A percentile compares a stretch with the other conserved stretches of the same genome.
Evolutionary conservation across 768 basidiomycete genomes (phyloP).

Genomic region (Epithele typhae): DNA sequence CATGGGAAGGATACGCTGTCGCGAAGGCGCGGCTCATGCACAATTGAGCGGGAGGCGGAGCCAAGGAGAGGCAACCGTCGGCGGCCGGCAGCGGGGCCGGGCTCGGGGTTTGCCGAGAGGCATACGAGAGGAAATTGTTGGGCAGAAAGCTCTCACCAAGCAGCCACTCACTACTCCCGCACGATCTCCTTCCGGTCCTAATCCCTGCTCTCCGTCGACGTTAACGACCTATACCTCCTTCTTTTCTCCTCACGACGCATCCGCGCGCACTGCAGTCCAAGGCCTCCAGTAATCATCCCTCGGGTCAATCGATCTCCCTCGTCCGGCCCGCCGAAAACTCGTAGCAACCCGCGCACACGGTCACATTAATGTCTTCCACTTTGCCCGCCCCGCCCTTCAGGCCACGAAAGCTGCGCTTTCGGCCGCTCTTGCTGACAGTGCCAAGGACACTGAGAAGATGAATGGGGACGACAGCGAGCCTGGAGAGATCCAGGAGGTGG

Average conservation of each 20-base stretch:
- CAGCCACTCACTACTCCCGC: conserved; percentile 10
- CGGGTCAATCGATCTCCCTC: conserved; percentile 4
- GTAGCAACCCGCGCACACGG: background rate
- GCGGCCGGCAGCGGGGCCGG: too few relatives aligned
- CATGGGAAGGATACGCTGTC: too few relatives aligned
- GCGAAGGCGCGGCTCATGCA: too few relatives aligned
- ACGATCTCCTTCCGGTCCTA: conserved; percentile 3
- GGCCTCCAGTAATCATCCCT: too few relatives aligned
- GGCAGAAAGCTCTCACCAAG: conserved; percentile 13
- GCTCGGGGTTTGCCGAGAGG: background rate
- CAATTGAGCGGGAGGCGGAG: too few relatives aligned
- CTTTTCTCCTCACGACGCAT: conserved; percentile 9
- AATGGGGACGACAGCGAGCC: conserved; percentile 46
- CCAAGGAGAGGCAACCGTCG: too few relatives aligned
- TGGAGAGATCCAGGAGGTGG: conserved; percentile 84
- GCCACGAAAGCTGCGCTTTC: conserved; percentile 77
- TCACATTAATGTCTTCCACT: conserved; percentile 35
- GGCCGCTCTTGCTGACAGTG: conserved; percentile 63
- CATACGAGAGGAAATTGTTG: conserved; percentile 6
- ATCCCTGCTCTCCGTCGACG: conserved; percentile 1
- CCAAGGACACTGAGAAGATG: conserved; percentile 28
- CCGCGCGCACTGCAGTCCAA: background rate
- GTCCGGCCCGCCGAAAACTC: background rate
- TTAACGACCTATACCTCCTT: background rate
- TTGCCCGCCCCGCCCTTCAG: conserved; percentile 65